A percentile compares a stretch with the other conserved stretches of the same genome.
Evolutionary conservation across 805 yeast genomes (phyloP).

Genomic region (Lachancea dasiensis): DNA sequence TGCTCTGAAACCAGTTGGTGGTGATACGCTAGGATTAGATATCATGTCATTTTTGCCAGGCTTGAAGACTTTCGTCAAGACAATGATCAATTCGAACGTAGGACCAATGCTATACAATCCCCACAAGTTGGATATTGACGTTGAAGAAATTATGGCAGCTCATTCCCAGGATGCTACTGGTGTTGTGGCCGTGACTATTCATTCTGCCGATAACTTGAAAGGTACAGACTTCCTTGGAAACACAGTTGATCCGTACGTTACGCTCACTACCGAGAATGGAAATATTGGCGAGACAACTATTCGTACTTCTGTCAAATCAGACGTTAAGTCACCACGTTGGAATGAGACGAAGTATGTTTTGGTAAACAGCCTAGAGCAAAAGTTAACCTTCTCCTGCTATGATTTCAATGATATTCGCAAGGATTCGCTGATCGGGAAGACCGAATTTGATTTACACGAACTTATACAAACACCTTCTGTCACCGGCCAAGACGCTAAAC

Average conservation of each 20-base stretch:
- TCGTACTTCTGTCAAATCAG: constrained; percentile 53
- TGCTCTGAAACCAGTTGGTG: constrained; percentile 80
- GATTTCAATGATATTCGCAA: constrained; percentile 53
- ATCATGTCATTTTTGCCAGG: constrained; percentile 83
- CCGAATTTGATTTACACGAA: constrained; percentile 51
- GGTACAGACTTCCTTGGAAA: constrained; percentile 35
- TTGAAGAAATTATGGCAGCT: constrained; percentile 62
- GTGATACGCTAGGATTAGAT: constrained; percentile 81
- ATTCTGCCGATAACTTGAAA: constrained; percentile 46
- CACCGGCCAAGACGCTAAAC: constrained; percentile 20
- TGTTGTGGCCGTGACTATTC: constrained; percentile 56
- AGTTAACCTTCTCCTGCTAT: constrained; percentile 48
- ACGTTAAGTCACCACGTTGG: constrained; percentile 54
- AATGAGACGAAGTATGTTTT: constrained; percentile 59
- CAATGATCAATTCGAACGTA: constrained; percentile 59
- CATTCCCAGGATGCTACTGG: constrained; percentile 65
- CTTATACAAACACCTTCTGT: constrained; percentile 47
- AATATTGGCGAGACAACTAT: constrained; percentile 34
- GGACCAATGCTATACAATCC: constrained; percentile 82
- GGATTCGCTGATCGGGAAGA: constrained; percentile 45
- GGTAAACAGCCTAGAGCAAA: constrained; percentile 51
- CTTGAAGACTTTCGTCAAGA: constrained; percentile 62
- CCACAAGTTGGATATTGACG: constrained; percentile 68
- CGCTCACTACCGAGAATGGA: constrained; percentile 39
- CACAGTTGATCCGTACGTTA: constrained; percentile 55